Evolutionary conservation across 495 filamentous ascomycete species (phyloP).

Genomic region (Aeminium ludgeri): DNA sequence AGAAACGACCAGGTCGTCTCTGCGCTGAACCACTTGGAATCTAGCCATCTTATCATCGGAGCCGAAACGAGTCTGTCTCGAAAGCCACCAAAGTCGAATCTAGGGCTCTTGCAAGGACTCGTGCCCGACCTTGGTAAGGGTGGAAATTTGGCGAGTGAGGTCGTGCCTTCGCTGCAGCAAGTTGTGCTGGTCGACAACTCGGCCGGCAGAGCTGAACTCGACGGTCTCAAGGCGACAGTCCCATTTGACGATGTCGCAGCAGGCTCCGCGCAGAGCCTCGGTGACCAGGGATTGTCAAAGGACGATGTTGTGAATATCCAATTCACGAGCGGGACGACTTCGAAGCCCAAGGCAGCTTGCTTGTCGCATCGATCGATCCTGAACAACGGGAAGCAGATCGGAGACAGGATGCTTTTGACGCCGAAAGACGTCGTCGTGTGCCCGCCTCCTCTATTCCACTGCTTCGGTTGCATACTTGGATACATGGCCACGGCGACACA

Average conservation of each 20-base stretch:
- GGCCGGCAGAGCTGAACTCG: slow-evolving; percentile 35
- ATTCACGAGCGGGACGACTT: slow-evolving; percentile 89
- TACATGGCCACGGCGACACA: slow-evolving; percentile 91
- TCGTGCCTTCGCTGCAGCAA: slow-evolving; percentile 49
- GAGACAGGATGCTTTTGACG: slow-evolving; percentile 64
- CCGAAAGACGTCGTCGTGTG: slow-evolving; percentile 60
- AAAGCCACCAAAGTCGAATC: slow-evolving; percentile 63
- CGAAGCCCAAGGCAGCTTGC: slow-evolving; percentile 79
- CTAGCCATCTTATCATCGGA: slow-evolving; percentile 64
- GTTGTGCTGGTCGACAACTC: slow-evolving; percentile 77
- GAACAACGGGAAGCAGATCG: slow-evolving; percentile 77
- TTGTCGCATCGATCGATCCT: slow-evolving; percentile 70
- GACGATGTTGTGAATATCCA: slow-evolving; percentile 85
- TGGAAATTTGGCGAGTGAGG: slow-evolving; percentile 39
- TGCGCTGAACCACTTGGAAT: slow-evolving; percentile 59
- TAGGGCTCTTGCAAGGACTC: slow-evolving; percentile 47
- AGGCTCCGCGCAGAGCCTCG: slow-evolving; percentile 20
- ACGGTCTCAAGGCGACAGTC: slow-evolving; percentile 31
- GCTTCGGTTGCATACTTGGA: slow-evolving; percentile 80
- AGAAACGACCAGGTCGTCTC: slow-evolving; percentile 60
- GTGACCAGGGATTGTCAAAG: slow-evolving; percentile 35
- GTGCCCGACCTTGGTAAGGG: slow-evolving; percentile 37
- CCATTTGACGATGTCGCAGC: slow-evolving; percentile 41
- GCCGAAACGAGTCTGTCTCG: slow-evolving; percentile 72
- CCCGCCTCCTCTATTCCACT: slow-evolving; percentile 81